Conservation (phyloP, 768 basidiomycete genomes). For the Naganishia friedmannii region DNA sequence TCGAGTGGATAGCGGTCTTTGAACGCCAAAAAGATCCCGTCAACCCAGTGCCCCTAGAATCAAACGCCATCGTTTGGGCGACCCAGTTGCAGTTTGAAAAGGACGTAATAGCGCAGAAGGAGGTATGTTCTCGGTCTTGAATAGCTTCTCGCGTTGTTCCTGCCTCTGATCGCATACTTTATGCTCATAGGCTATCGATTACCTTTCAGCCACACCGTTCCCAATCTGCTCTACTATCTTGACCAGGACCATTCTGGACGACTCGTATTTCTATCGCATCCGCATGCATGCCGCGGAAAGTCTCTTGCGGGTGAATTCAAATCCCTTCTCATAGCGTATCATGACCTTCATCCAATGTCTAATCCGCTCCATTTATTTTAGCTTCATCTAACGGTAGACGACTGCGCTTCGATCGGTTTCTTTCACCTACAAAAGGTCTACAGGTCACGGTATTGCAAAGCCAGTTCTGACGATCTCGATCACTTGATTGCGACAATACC, state of each 20-base stretch:
- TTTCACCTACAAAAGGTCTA: conserved; percentile 96
- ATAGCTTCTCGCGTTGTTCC: background rate
- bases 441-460: conserved; percentile 67
- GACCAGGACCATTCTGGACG: conserved; percentile 87
- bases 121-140: conserved; percentile 63
- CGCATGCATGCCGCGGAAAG: conserved; percentile 90
- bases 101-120: conserved; percentile 94
- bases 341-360: background rate
- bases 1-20: conserved; percentile 95
- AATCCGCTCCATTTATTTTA: conserved; percentile 46
- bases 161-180: conserved; percentile 21
- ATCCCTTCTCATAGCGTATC: background rate
- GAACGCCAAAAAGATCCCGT: conserved; percentile 54
- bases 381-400: conserved; percentile 78
- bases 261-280: conserved; percentile 93
- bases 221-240: conserved; percentile 62
- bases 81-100: conserved; percentile 90
- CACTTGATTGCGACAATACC: conserved; percentile 45
- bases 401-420: conserved; percentile 70
- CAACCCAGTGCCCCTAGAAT: background rate
- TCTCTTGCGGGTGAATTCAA: conserved; percentile 66
- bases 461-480: conserved; percentile 67
- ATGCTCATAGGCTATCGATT: conserved; percentile 76
- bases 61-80: conserved; percentile 90
- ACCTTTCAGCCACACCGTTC: conserved; percentile 58